Percentiles rank a stretch among this genome's conserved stretches.
These are phyloP conservation scores for Pyronema omphalodes DNA, from an alignment of 495 filamentous ascomycete species.

Conservation along the genomic window DNA sequence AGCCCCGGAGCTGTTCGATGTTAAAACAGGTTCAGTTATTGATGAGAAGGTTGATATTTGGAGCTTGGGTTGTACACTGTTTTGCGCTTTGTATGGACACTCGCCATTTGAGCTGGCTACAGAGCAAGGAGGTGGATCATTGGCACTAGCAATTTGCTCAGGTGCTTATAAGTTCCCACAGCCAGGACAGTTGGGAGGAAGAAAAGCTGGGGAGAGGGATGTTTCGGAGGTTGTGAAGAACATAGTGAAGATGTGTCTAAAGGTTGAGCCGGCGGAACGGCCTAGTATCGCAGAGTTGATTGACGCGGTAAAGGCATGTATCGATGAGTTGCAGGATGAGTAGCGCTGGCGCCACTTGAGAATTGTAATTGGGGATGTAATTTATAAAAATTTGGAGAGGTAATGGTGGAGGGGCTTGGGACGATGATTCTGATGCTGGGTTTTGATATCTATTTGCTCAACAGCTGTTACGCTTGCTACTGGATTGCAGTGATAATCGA, in stretches of 20 bases:
- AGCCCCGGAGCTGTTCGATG: conserved; percentile 92
- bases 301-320: conserved; percentile 52
- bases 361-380: too few species aligned
- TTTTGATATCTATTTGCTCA: too few species aligned
- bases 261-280: conserved; percentile 79
- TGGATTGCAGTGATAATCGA: too few species aligned
- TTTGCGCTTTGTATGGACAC: conserved; percentile 88
- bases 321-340: conserved; percentile 58
- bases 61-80: conserved; percentile 90
- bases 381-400: too few species aligned
- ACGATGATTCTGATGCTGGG: too few species aligned
- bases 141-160: conserved; percentile 29
- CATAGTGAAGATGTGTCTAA: conserved; percentile 70
- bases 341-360: too few species aligned
- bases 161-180: conserved; percentile 16
- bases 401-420: too few species aligned
- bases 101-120: conserved; percentile 87
- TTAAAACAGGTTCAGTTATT: conserved; percentile 78
- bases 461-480: too few species aligned
- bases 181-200: conserved; percentile 30
- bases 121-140: conserved; percentile 85
- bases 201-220: conserved; percentile 39
- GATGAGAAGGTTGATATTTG: conserved; percentile 98
- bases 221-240: conserved; percentile 64
- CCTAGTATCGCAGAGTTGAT: conserved; percentile 86